Percentiles rank a stretch among this genome's conserved stretches.
Evolutionary conservation across 225 moss, liverwort and hornwort genomes (phyloP).

Genomic region (Polytrichum commune): DNA sequence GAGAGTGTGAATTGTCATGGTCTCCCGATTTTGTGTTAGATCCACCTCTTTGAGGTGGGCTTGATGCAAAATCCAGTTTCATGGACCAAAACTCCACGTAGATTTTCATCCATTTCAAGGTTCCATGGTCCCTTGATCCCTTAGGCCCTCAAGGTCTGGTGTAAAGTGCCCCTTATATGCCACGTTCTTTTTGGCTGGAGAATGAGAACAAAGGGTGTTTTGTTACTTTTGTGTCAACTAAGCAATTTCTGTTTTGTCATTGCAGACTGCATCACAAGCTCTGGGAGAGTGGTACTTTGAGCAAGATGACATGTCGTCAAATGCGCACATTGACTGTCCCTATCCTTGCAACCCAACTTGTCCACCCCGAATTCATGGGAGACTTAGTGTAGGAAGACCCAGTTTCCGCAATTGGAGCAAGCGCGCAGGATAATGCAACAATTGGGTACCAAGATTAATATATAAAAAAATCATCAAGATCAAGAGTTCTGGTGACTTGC

Average conservation of each 20-base stretch:
- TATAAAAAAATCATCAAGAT: too few species aligned
- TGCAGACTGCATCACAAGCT: conserved; percentile 54
- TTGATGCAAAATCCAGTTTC: not conserved
- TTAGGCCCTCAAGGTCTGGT: too few species aligned
- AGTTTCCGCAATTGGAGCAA: conserved; percentile 68
- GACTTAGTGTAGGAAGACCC: conserved; percentile 38
- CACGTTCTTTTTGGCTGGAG: too few species aligned
- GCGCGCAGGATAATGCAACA: conserved; percentile 12
- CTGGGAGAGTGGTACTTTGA: conserved; percentile 64
- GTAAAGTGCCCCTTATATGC: too few species aligned
- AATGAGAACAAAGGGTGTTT: not conserved
- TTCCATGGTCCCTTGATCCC: too few species aligned
- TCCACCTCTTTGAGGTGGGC: too few species aligned
- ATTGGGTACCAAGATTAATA: too few species aligned
- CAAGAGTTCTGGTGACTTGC: too few species aligned
- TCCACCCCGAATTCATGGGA: conserved; percentile 30
- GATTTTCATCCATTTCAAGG: too few species aligned
- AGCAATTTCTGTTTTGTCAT: conserved; percentile 3
- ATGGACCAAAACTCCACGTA: not conserved
- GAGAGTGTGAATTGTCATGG: too few species aligned
- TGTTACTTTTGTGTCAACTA: not conserved
- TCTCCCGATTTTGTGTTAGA: too few species aligned
- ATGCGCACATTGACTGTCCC: conserved; percentile 42
- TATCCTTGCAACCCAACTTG: conserved; percentile 68
- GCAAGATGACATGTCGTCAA: conserved; percentile 20